Evolutionary conservation across 257 asterid genomes (phyloP), one percentile per base, ranked within the genome.

Genomic region (Forsythia viridissima): DNA sequence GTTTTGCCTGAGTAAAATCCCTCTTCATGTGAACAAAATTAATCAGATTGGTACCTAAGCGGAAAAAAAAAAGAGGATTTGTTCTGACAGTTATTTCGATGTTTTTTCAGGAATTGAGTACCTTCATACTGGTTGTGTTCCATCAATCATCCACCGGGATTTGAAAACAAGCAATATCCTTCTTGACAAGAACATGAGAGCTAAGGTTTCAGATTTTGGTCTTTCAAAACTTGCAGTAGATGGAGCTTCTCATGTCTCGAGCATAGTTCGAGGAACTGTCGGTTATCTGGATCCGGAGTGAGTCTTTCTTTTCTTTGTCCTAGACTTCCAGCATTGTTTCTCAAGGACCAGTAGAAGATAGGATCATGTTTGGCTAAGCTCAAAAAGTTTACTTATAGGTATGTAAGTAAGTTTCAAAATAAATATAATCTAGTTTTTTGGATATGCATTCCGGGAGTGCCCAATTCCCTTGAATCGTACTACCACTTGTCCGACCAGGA

Each of bases 211-310:
- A 6, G 99, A 96, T 89, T 96, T 96, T 70, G 99, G 99, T 79
- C 99, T 96, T 82, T 96, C 99, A 2, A 96, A 93, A 87, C 90
- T 93, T 76, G 97, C 97, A 10, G 94, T 90, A 30, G 99, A 96
- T 82, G 99, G 98, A 83, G 92, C 96, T 88, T 96, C 98, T 72
- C 99, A 96, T 44, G 99, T 96, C 55, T 96, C 99, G 2, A 96
- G 99, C 90, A 91, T 93, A 7, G 99, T 96, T 84, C 97, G 99
- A 36, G 99, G 99, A 77, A 96, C 99, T 73, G 97, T 96, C 82
- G 99, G 99, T 61, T 96, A 96, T 86, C 92, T 96, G 41, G 99
- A 96, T 88, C 99, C 99, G 2, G 99, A 96, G 99, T 96, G 87
- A 73, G 96, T 44, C 82, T 69, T 68, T 80, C 70, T 43, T 65